Base-by-base conservation (phyloP, 2,329 filamentous ascomycete genomes). In the Paramyrothecium sp. region DNA sequence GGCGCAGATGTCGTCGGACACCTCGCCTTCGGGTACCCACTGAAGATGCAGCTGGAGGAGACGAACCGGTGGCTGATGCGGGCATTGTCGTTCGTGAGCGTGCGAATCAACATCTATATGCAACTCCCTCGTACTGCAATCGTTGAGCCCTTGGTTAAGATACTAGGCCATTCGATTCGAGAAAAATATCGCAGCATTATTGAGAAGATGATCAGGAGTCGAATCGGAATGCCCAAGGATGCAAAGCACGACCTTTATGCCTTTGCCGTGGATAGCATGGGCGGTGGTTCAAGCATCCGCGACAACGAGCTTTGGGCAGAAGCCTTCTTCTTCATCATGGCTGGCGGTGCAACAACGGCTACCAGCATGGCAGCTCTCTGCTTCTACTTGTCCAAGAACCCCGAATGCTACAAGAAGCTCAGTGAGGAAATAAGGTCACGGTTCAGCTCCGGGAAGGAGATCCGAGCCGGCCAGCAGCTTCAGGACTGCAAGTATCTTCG, bases 1-100 rank as follows among this genome's bases (percentile, higher is more conserved):
- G 56, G 53, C 7, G 41, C 26, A 16, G 56, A 58, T 34, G 33
- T 58, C 26, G 48, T 56, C 19, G 50, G 54, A 7, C 44, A 33
- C 4, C 50, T 58, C 10, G 57, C 54, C 10, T 56, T 58, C 30
- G 57, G 57, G 2, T 58, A 26, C 21, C 50, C 54, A 19, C 51
- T 58, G 41, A 53, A 51, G 2, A 53, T 46, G 8, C 57, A 58
- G 57, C 53, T 38, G 19, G 56, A 58, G 10, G 16, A 21, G 22
- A 33, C 13, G 21, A 44, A 44, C 19, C 54, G 54, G 8, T 56
- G 51, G 17, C 21, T 56, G 20, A 26, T 34, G 12, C 7, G 21
- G 34, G 30, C 47, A 17, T 12, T 51, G 7, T 44, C 48, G 3
- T 19, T 52, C 17, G 54, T 48, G 23, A 56, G 44, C 20, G 47